Base-by-base conservation (phyloP, 345 rosid genomes). In the Citrus hindsii region DNA sequence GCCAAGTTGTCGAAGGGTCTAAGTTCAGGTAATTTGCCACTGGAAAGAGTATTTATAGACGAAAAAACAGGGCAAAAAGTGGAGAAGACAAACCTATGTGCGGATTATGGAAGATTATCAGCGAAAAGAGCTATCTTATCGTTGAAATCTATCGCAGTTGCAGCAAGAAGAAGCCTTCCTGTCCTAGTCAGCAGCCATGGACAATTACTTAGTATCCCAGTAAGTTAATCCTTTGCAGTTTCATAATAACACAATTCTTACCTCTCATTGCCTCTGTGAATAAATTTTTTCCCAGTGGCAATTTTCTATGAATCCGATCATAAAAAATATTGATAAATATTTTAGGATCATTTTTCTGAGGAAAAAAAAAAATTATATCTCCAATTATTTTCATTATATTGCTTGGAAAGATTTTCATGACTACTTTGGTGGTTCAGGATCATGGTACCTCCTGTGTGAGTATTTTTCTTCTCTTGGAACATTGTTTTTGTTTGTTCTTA, bases 101-200 rank as follows among this genome's bases (percentile, higher is more conserved):
- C 51, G 8, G 85, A 78, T 35, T 84, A 84, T 83, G 83, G 80
- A 63, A 84, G 76, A 73, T 67, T 75, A 48, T 92, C 96, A 12
- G 90, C 96, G 77, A 69, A 66, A 32, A 84, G 65, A 74, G 90
- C 93, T 69, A 88, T 90, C 32, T 71, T 10, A 22, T 70, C 80
- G 19, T 86, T 95, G 81, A 92, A 91, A 80, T 76, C 88, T 21
- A 82, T 93, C 60, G 95, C 98, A 22, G 83, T 82, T 18, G 88
- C 97, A 7, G 95, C 92, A 30, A 89, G 99, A 80, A 85, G 79
- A 89, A 90, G 98, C 88, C 77, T 95, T 38, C 98, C 94, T 1
- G 97, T 92, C 79, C 86, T 95, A 73, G 85, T 87, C 68, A 81
- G 78, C 85, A 73, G 73, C 30, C 79, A 81, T n/a, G 93, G 94